Evolutionary conservation across 805 yeast genomes (phyloP).

Genomic region (Ogataea pignaliae): DNA sequence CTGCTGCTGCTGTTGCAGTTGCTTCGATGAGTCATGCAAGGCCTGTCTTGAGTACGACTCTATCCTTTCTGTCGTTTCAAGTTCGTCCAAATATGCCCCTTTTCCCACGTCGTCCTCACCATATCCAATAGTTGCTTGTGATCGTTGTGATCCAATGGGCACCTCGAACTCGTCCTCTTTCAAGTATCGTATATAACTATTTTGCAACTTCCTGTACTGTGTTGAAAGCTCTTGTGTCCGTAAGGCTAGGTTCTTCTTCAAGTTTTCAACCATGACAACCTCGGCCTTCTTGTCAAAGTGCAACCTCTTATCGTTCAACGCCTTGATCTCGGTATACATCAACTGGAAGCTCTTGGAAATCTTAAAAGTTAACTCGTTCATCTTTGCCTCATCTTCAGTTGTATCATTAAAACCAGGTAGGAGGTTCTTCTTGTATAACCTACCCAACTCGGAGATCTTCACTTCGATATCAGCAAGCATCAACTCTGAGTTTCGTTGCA

Average conservation of each 20-base stretch:
- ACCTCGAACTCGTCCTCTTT: slow-evolving; percentile 70
- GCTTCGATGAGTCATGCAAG: slow-evolving; percentile 38
- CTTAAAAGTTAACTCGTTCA: slow-evolving; percentile 70
- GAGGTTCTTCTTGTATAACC: slow-evolving; percentile 73
- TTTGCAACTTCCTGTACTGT: slow-evolving; percentile 80
- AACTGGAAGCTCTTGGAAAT: slow-evolving; percentile 75
- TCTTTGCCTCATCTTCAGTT: slow-evolving; percentile 65
- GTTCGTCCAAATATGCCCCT: slow-evolving; percentile 23
- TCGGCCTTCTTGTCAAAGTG: slow-evolving; percentile 41
- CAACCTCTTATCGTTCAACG: slow-evolving; percentile 40
- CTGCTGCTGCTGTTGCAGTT: slow-evolving; percentile 32
- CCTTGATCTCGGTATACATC: slow-evolving; percentile 72
- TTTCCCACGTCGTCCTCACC: not conserved
- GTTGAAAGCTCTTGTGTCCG: slow-evolving; percentile 77
- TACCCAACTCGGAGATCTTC: slow-evolving; percentile 57
- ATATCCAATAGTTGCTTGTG: not conserved
- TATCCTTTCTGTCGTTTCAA: slow-evolving; percentile 33
- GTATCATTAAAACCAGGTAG: slow-evolving; percentile 88
- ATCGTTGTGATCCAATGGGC: slow-evolving; percentile 1
- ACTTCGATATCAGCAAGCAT: slow-evolving; percentile 47
- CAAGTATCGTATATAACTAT: slow-evolving; percentile 78
- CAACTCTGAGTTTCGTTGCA: slow-evolving; percentile 67
- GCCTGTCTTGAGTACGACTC: slow-evolving; percentile 53
- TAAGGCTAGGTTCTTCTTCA: slow-evolving; percentile 79
- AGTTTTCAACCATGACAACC: slow-evolving; percentile 65